These are phyloP conservation scores for Candida tetrigidarum DNA, from an alignment of 1,139 yeast genomes.

Conservation along the genomic window DNA sequence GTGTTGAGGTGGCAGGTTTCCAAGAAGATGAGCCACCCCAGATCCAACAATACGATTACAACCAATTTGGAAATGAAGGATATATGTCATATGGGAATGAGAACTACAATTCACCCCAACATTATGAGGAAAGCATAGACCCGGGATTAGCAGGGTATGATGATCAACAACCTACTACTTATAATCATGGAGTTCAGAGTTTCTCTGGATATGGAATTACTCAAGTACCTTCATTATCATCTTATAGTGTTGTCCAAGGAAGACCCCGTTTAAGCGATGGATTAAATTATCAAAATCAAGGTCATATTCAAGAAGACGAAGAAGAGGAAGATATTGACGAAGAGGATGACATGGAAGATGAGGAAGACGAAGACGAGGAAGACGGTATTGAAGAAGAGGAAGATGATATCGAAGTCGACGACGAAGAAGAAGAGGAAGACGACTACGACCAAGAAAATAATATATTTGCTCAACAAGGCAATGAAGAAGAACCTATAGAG, in stretches of 20 bases:
- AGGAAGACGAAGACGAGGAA: constrained; percentile 12
- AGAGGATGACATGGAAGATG: constrained; percentile 14
- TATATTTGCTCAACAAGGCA: constrained; percentile 2
- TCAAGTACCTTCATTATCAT: constrained; percentile 3
- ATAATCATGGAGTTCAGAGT: too few relatives aligned
- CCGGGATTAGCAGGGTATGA: neutral
- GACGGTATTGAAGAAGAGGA: constrained; percentile 13
- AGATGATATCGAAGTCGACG: constrained; percentile 8
- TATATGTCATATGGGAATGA: neutral
- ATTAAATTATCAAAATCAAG: constrained; percentile 1
- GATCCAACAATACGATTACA: neutral
- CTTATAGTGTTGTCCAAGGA: constrained; percentile 10
- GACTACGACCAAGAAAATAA: constrained; percentile 8
- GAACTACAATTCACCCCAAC: neutral
- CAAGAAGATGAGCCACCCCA: neutral
- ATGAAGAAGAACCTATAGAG: constrained; percentile 1
- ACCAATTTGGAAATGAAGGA: neutral
- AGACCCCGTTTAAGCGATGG: constrained; percentile 15
- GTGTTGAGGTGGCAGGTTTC: too few relatives aligned
- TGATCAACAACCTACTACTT: too few relatives aligned
- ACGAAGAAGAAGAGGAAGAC: constrained; percentile 13
- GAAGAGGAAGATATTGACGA: constrained; percentile 3
- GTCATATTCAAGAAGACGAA: constrained; percentile 9
- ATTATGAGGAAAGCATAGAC: too few relatives aligned
- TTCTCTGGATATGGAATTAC: constrained; percentile 7